A percentile compares a stretch with the other conserved stretches of the same genome.
phyloP scores from a whole-genome alignment of 208 protist genomes.

The Leishmania martiniquensis region DNA sequence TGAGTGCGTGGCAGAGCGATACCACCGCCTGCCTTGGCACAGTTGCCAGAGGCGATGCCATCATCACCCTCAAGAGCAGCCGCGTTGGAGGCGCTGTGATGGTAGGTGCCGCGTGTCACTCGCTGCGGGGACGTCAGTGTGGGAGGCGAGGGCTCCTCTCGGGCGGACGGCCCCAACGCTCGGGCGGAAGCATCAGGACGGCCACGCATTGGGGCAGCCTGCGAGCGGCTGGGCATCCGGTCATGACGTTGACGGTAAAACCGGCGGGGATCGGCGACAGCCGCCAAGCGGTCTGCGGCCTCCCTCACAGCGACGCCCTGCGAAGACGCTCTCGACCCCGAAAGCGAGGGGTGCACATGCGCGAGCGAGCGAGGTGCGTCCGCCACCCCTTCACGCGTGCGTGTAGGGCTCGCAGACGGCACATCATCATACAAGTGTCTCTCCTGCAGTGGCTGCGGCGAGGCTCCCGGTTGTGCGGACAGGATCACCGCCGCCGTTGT shows the following conservation, averaged over 20 bases:
- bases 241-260: neutral
- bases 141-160: conserved; percentile 1
- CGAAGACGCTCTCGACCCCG: neutral
- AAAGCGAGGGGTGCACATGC: neutral
- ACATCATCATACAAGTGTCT: neutral
- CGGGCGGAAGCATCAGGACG: neutral
- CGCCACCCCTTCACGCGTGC: neutral
- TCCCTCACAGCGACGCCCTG: neutral
- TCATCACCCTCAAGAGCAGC: neutral
- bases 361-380: neutral
- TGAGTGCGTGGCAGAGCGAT: neutral
- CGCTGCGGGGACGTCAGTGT: conserved; percentile 8
- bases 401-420: neutral
- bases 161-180: neutral
- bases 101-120: neutral
- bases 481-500: neutral
- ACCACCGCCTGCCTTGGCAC: no score
- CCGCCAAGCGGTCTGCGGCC: neutral
- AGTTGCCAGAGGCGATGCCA: neutral
- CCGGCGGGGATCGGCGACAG: conserved; percentile 10
- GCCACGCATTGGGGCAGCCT: neutral
- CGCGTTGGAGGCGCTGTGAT: neutral
- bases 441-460: neutral
- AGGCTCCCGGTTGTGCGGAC: neutral
- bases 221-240: neutral